Base-by-base conservation (phyloP, 2,329 filamentous ascomycete genomes). In the Furcasterigmium sp. region DNA sequence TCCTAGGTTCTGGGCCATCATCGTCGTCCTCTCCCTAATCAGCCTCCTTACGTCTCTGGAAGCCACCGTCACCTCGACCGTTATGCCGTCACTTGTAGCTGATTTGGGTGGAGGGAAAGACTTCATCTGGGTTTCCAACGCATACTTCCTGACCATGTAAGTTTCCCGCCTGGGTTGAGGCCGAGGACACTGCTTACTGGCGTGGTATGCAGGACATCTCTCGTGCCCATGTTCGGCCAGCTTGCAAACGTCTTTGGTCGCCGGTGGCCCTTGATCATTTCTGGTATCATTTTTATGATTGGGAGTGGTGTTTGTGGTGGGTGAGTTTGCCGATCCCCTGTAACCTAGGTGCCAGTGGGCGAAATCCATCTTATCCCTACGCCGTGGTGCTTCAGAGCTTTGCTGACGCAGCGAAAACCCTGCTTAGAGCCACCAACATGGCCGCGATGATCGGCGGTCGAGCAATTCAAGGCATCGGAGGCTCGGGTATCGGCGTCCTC, bases 391-490 rank as follows among this genome's bases (percentile, higher is more conserved):
- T n/a, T n/a, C 23, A 26, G 23, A 26, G 23, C 11, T 26, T 26
- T 26, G 23, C 23, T 26, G 23, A 26, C 23, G 23, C n/a, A 26
- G 23, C 7, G 11, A 11, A 11, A 11, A 7, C 23, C 7, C 23
- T 26, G 23, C 23, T 7, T 11, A 26, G 23, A 26, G 23, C 23
- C 4, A 51, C 53, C n/a, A 44, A 25, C 6, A 49, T 44, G 26
- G 54, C 56, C 19, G 44, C 44, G 2, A 63, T 69, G 42, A 72
- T 82, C 5, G 62, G 60, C 8, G 62, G 60, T 4, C 53, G 58
- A 43, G 51, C 23, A 1, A 37, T 78, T 3, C 73, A 79, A 46
- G 75, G 76, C 2, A 37, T 55, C 14, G 54, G 53, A 0, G 47
- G 37, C 29, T 46, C 47, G 8, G 53, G 53, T 6, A 47, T 51